Percentiles rank a stretch among this genome's conserved stretches.
Evolutionary conservation across 164 flowering plant species (phyloP).

Genomic region (Amborella trichopoda): DNA sequence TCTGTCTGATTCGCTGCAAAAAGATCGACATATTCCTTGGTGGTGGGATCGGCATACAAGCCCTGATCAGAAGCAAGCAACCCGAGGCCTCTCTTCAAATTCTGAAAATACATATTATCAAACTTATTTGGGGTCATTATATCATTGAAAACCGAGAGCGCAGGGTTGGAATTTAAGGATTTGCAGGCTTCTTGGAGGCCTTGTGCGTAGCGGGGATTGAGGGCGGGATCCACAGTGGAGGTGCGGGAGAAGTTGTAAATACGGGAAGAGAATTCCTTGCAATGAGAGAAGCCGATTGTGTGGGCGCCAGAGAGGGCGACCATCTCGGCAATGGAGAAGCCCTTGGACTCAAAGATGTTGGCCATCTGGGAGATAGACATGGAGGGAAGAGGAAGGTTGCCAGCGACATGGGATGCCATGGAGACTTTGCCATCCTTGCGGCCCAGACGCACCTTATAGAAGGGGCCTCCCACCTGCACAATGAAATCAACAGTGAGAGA

Average conservation of each 20-base stretch:
- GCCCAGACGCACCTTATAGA: conserved; percentile 35
- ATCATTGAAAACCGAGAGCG: conserved; percentile 49
- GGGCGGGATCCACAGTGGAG: conserved; percentile 22
- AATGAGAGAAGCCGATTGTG: conserved; percentile 71
- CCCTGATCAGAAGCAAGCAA: conserved; percentile 34
- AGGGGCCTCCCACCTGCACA: conserved; percentile 62
- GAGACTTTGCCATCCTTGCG: conserved; percentile 47
- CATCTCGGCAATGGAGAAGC: conserved; percentile 42
- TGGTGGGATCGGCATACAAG: conserved; percentile 27
- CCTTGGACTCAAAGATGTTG: conserved; percentile 25
- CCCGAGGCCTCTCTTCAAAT: conserved; percentile 46
- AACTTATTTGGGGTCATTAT: conserved; percentile 56
- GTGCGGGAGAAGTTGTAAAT: conserved; percentile 27
- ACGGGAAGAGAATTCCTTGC: conserved; percentile 46
- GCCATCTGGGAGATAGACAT: conserved; percentile 27
- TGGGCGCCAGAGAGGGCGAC: conserved; percentile 62
- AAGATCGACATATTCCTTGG: conserved; percentile 35
- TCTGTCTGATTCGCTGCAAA: conserved; percentile 38
- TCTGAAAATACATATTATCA: conserved; percentile 50
- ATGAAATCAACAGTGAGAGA: no score
- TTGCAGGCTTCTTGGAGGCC: conserved; percentile 29
- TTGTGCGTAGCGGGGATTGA: conserved; percentile 34
- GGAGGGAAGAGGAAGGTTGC: conserved; percentile 19
- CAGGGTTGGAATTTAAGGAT: conserved; percentile 25
- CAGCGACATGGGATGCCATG: conserved; percentile 20